Conservation (phyloP, 345 rosid genomes). For the Brassica nigra region DNA sequence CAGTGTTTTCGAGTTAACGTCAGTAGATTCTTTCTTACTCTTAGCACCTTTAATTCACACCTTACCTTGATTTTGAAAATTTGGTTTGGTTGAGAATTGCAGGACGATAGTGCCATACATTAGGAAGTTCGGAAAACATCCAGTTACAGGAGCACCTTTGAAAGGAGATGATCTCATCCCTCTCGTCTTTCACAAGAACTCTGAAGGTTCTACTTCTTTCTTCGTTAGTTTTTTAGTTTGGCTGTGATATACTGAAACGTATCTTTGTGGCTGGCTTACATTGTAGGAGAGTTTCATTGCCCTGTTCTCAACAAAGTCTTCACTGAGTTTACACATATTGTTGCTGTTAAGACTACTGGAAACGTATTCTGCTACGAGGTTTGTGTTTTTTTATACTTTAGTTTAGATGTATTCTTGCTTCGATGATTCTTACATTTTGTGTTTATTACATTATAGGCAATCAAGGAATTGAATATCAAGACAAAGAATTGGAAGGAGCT, state of each 20-base stretch:
- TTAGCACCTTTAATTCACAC: no score
- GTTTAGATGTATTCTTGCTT: no score
- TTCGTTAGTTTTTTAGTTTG: background rate
- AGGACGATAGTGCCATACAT: slow-evolving; percentile 84
- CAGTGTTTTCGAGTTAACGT: slow-evolving; percentile 87
- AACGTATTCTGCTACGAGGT: slow-evolving; percentile 94
- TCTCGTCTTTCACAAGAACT: slow-evolving; percentile 79
- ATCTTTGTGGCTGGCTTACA: background rate
- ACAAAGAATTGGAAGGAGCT: slow-evolving; percentile 93
- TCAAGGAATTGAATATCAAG: slow-evolving; percentile 89
- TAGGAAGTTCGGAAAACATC: slow-evolving; percentile 81
- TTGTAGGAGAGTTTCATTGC: slow-evolving; percentile 82
- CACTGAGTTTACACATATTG: slow-evolving; percentile 86
- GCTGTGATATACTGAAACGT: background rate
- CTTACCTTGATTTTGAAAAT: slow-evolving; percentile 20
- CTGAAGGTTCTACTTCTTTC: slow-evolving; percentile 59
- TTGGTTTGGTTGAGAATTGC: slow-evolving; percentile 28
- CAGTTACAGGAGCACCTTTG: slow-evolving; percentile 74
- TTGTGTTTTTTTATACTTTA: no score
- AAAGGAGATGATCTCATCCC: slow-evolving; percentile 75
- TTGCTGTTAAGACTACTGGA: slow-evolving; percentile 90
- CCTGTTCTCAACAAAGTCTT: slow-evolving; percentile 93
- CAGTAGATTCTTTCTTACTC: slow-evolving; percentile 35
- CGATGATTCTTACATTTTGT: slow-evolving; percentile 5
- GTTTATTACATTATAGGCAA: slow-evolving; percentile 51